These are phyloP conservation scores for Arthrobotrys iridis DNA, from an alignment of 2,329 filamentous ascomycete genomes.

Conservation along the genomic window DNA sequence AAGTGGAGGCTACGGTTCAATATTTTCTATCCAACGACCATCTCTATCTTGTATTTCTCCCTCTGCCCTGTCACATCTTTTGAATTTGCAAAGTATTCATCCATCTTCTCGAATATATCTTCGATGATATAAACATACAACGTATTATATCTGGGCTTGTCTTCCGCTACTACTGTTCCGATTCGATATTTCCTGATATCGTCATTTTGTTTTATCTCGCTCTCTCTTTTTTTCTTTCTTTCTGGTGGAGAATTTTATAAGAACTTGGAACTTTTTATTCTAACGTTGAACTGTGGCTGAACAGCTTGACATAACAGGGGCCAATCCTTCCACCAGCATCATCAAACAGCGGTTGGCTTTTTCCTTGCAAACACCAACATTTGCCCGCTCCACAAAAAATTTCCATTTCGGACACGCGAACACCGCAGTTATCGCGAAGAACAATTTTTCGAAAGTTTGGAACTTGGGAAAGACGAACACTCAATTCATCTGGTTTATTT, in stretches of 20 bases:
- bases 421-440: slow-evolving; percentile 1
- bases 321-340: slow-evolving; percentile 51
- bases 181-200: slow-evolving; percentile 4
- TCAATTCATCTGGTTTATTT: not conserved
- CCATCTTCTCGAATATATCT: slow-evolving; percentile 35
- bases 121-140: slow-evolving; percentile 44
- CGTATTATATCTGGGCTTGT: slow-evolving; percentile 12
- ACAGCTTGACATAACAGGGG: slow-evolving; percentile 51
- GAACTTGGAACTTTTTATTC: slow-evolving; percentile 38
- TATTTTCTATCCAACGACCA: slow-evolving; percentile 36
- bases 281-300: slow-evolving; percentile 51
- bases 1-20: slow-evolving; percentile 41
- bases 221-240: not conserved
- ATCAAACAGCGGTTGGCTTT: slow-evolving; percentile 53
- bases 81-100: slow-evolving; percentile 8
- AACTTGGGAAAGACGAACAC: not conserved
- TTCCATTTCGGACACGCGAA: slow-evolving; percentile 28
- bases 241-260: slow-evolving; percentile 7
- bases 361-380: slow-evolving; percentile 51
- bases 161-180: slow-evolving; percentile 1
- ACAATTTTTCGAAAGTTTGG: slow-evolving; percentile 1
- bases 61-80: slow-evolving; percentile 36
- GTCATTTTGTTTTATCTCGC: not conserved
- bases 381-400: slow-evolving; percentile 17
- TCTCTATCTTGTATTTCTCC: slow-evolving; percentile 45